These are phyloP conservation scores for Penicillium brevicompactum DNA, from an alignment of 2,329 filamentous ascomycete genomes.

Conservation along the genomic window DNA sequence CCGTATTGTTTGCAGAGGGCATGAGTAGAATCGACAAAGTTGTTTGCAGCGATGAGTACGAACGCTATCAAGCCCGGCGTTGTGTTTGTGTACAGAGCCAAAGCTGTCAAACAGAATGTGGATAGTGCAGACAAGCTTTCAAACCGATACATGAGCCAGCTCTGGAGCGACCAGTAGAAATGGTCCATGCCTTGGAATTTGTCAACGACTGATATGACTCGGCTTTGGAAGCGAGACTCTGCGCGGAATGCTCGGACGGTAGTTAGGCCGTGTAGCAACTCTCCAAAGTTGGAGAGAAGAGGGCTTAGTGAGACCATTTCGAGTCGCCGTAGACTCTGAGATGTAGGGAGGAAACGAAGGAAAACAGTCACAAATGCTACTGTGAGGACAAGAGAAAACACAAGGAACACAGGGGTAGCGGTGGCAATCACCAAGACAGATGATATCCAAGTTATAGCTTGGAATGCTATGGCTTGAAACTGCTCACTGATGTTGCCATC, in stretches of 20 bases:
- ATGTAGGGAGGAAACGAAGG: constrained; percentile 75
- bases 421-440: constrained; percentile 77
- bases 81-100: constrained; percentile 74
- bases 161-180: constrained; percentile 88
- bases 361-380: constrained; percentile 73
- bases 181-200: constrained; percentile 94
- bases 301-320: constrained; percentile 90
- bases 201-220: constrained; percentile 79
- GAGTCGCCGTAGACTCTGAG: constrained; percentile 77
- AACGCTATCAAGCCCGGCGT: constrained; percentile 81
- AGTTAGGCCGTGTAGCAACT: constrained; percentile 79
- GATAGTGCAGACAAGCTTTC: constrained; percentile 71
- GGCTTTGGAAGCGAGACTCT: constrained; percentile 75
- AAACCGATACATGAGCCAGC: constrained; percentile 82
- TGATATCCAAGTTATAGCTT: constrained; percentile 69
- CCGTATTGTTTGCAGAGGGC: constrained; percentile 78
- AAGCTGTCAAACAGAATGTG: constrained; percentile 71
- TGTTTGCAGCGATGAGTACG: constrained; percentile 70
- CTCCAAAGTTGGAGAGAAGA: constrained; percentile 89
- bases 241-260: constrained; percentile 84
- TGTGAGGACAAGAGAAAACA: constrained; percentile 70
- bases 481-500: constrained; percentile 81
- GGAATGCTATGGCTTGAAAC: constrained; percentile 71
- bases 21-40: constrained; percentile 69
- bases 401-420: constrained; percentile 75